Evolutionary conservation across 1,284 basidiomycete species (phyloP), one percentile per base, ranked within the genome.

Genomic region (Thecaphora frezii): DNA sequence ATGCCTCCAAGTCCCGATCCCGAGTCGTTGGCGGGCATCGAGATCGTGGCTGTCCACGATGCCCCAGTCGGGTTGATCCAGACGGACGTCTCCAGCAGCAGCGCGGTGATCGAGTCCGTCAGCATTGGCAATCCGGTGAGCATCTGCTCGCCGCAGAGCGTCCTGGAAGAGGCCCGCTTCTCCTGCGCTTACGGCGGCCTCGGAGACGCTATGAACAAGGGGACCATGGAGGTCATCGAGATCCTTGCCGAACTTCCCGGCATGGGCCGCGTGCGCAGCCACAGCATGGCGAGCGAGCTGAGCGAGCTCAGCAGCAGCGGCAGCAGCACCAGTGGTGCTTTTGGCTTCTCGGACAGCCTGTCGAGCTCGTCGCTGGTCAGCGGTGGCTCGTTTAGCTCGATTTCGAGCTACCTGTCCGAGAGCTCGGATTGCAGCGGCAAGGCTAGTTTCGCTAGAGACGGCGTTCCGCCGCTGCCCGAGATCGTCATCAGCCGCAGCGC

Each of bases 1-100:
- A 74, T 74, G 71, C 71, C 71, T 21, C 71, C 71, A 1, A 74
- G 69, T 12, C 71, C 71, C 1, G 71, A 72, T 30, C 60, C 72
- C n/a, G 56, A 39, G 22, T 26, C 4, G 57, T 49, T 22, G 44
- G 41, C 19, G n/a, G n/a, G n/a, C n/a, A n/a, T n/a, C n/a, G n/a
- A n/a, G n/a, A n/a, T n/a, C n/a, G n/a, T n/a, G n/a, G n/a, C n/a
- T n/a, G n/a, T n/a, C n/a, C n/a, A n/a, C n/a, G n/a, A n/a, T n/a
- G n/a, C n/a, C n/a, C n/a, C n/a, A n/a, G n/a, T n/a, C n/a, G n/a
- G n/a, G n/a, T n/a, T n/a, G n/a, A n/a, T n/a, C n/a, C n/a, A n/a
- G n/a, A n/a, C n/a, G n/a, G n/a, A n/a, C n/a, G n/a, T n/a, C n/a
- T n/a, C n/a, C n/a, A n/a, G n/a, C n/a, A n/a, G n/a, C n/a, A n/a